Conservation (phyloP, 495 filamentous ascomycete genomes). For the Rhizodiscina lignyota region DNA sequence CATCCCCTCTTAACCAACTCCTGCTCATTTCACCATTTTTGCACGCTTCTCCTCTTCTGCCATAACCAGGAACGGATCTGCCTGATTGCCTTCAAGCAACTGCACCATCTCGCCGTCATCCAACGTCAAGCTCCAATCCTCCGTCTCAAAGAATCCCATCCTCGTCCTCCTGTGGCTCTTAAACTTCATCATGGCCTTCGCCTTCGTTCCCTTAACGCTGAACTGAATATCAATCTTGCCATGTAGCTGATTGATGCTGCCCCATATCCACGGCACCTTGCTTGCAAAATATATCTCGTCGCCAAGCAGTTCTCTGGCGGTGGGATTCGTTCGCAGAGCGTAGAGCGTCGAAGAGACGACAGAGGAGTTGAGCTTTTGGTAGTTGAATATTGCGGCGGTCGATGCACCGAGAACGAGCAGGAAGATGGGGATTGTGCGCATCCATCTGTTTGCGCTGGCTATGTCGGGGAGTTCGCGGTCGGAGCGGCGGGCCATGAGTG, state of each 20-base stretch:
- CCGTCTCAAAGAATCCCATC: conserved; percentile 74
- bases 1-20: too few species aligned
- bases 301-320: conserved; percentile 60
- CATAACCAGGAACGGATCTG: conserved; percentile 13
- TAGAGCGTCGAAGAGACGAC: conserved; percentile 79
- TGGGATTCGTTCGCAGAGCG: conserved; percentile 62
- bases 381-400: conserved; percentile 87
- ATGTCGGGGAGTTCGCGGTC: conserved; percentile 59
- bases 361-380: conserved; percentile 75
- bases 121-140: conserved; percentile 93
- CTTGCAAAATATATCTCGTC: conserved; percentile 85
- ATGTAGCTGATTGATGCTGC: conserved; percentile 86
- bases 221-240: conserved; percentile 79
- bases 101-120: conserved; percentile 28
- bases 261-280: conserved; percentile 84
- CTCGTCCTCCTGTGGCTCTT: conserved; percentile 54
- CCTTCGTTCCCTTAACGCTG: conserved; percentile 68
- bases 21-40: too few species aligned
- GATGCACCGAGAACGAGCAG: conserved; percentile 40
- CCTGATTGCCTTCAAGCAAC: conserved; percentile 7
- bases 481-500: conserved; percentile 60
- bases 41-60: too few species aligned
- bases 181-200: conserved; percentile 62
- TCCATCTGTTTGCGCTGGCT: conserved; percentile 25
- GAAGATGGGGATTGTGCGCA: conserved; percentile 41